Base-by-base conservation (phyloP, 129 eudicot species). In the Arctium minus region DNA sequence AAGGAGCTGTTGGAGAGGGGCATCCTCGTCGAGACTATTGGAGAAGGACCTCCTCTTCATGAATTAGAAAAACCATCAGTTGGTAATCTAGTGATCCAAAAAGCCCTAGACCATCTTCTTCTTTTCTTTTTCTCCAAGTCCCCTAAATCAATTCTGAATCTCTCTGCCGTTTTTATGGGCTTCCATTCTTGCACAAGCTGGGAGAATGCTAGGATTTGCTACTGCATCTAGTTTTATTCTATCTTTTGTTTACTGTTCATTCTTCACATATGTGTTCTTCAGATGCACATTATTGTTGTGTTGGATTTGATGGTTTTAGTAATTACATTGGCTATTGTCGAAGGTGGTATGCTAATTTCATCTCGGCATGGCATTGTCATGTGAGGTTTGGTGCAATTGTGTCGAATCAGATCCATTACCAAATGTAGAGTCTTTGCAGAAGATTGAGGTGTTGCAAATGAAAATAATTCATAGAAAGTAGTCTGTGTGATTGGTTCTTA, bases 131-230 rank as follows among this genome's bases (percentile, higher is more conserved):
- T 86, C 73, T 77, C 86, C 44, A 60, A 86, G 69, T 71, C 80
- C 72, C 90, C 76, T 13, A 39, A 60, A 33, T 69, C 84, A 30
- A 72, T 71, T 30, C 10, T 76, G 18, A 69, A 18, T 7, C 50
- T 90, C 92, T 81, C 85, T 84, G 4, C 94, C 94, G 29, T 90
- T 89, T 80, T 90, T 90, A 74, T 73, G 87, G 13, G 94, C 90
- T 31, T 92, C 83, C 88, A 88, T 80, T 88, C 89, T 82, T 36
- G 90, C 90, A 80, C 94, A 90, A 80, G 94, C 90, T 0, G 92
- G 89, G n/a, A 90, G 89, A 10, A 88, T 48, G 53, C 89, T 88
- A 33, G 88, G 77, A 48, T 86, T 17, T 4, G 94, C 79, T 17
- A 78, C 83, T 11, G 48, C 84, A 36, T 90, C 94, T 56, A 85